Conservation (phyloP, 2,329 filamentous ascomycete species). For the Curvularia sp. region DNA sequence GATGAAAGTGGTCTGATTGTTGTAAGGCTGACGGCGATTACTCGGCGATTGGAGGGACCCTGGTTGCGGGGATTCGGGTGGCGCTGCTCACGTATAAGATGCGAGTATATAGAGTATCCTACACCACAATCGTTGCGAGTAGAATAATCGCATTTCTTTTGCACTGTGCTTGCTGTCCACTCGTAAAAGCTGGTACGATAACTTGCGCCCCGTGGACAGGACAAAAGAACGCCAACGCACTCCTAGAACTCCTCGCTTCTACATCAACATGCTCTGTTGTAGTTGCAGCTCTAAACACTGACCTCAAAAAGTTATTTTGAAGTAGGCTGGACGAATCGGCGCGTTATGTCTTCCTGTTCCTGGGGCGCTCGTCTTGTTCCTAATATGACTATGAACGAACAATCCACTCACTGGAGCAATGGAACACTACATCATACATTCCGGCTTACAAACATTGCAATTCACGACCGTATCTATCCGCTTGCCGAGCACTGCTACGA, state of each 20-base stretch:
- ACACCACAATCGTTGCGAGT: background rate
- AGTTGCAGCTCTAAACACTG: too few species aligned
- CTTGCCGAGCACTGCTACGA: background rate
- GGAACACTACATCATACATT: background rate
- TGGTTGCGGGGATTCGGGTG: background rate
- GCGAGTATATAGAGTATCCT: background rate
- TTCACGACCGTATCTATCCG: background rate
- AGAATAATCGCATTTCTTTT: background rate
- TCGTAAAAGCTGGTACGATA: too few species aligned
- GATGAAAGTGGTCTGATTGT: conserved; percentile 44
- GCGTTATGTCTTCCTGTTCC: too few species aligned
- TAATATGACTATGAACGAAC: background rate
- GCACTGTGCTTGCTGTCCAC: too few species aligned
- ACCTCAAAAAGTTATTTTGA: too few species aligned
- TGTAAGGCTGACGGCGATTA: conserved; percentile 20
- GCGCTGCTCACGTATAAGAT: background rate
- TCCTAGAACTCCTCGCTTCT: too few species aligned
- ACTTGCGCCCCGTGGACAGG: too few species aligned
- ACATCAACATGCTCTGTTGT: too few species aligned
- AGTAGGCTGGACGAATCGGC: too few species aligned
- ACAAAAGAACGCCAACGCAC: too few species aligned
- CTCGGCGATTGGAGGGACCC: conserved; percentile 12
- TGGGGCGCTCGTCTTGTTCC: background rate
- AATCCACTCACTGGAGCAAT: background rate
- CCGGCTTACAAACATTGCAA: background rate